Conservation (phyloP, 495 filamentous ascomycete species). For the Aspergillus asperescens region DNA sequence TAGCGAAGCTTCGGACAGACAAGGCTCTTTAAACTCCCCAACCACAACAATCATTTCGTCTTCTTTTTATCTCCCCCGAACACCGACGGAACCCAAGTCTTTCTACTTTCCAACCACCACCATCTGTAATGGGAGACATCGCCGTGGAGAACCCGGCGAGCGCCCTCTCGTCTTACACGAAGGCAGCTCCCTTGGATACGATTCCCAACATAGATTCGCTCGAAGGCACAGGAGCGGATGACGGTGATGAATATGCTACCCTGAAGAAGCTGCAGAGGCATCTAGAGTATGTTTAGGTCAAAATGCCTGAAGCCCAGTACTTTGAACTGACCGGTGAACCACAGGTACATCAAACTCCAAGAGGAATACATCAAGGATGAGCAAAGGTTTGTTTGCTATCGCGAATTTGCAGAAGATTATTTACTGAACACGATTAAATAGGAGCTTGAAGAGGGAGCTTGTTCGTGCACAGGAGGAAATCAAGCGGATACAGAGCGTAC, state of each 20-base stretch:
- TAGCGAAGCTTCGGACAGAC: slow-evolving; percentile 20
- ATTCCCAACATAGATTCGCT: slow-evolving; percentile 87
- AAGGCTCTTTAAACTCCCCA: slow-evolving; percentile 12
- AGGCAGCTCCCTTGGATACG: slow-evolving; percentile 66
- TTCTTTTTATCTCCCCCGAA: background rate
- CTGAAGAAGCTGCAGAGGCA: slow-evolving; percentile 94
- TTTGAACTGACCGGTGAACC: slow-evolving; percentile 28
- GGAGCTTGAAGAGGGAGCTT: slow-evolving; percentile 93
- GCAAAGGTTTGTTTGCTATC: slow-evolving; percentile 60
- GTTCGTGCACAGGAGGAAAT: slow-evolving; percentile 98
- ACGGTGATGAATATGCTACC: slow-evolving; percentile 87
- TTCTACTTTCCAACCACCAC: slow-evolving; percentile 1
- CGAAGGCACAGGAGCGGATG: slow-evolving; percentile 74
- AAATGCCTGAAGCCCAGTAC: background rate
- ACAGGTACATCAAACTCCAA: slow-evolving; percentile 90
- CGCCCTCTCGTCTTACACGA: slow-evolving; percentile 67
- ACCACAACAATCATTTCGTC: background rate
- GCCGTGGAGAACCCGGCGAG: slow-evolving; percentile 74
- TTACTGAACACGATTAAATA: slow-evolving; percentile 27
- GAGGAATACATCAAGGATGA: slow-evolving; percentile 99
- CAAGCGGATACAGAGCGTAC: slow-evolving; percentile 97
- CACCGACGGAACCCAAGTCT: background rate
- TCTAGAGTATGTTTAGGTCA: slow-evolving; percentile 62
- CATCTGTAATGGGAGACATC: slow-evolving; percentile 67
- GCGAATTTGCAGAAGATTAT: background rate